A percentile compares a stretch with the other conserved stretches of the same genome.
Conservation (phyloP, 805 yeast genomes). For the Clavispora carvajalis region DNA sequence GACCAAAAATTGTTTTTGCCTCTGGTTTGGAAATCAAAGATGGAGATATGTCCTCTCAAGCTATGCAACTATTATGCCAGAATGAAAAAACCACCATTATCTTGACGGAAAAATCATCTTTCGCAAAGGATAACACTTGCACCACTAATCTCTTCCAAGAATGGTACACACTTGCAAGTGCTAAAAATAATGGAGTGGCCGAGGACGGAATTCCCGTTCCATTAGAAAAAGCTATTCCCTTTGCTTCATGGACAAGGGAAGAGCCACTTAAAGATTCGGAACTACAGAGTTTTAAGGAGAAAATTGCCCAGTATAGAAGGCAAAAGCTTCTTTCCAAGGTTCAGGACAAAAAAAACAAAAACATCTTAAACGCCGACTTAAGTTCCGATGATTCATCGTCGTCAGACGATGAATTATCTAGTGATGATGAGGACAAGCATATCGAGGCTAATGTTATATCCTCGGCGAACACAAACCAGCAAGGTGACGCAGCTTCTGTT, state of each 20-base stretch:
- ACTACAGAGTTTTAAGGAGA: conserved; percentile 41
- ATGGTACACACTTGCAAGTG: conserved; percentile 45
- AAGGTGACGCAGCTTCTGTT: conserved; percentile 16
- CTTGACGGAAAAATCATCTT: conserved; percentile 53
- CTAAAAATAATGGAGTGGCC: conserved; percentile 29
- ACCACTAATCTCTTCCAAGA: conserved; percentile 45
- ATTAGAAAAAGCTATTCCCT: conserved; percentile 37
- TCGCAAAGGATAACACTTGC: conserved; percentile 39
- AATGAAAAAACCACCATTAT: conserved; percentile 66
- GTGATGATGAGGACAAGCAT: conserved; percentile 30
- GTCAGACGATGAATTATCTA: conserved; percentile 25
- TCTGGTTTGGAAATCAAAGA: conserved; percentile 60
- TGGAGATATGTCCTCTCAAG: conserved; percentile 58
- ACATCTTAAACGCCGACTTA: conserved; percentile 32
- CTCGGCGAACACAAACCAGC: neutral
- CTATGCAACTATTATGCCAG: conserved; percentile 50
- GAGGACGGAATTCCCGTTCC: conserved; percentile 64
- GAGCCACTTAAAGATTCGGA: conserved; percentile 49
- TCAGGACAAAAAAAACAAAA: conserved; percentile 36
- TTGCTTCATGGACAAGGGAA: conserved; percentile 41
- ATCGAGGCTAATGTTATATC: conserved; percentile 22
- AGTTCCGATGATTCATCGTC: conserved; percentile 17
- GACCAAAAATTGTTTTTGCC: conserved; percentile 77
- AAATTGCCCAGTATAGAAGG: conserved; percentile 43
- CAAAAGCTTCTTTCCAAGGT: conserved; percentile 37